Conservation (phyloP, 495 filamentous ascomycete species). For the Aspergillus coremiiformis region DNA sequence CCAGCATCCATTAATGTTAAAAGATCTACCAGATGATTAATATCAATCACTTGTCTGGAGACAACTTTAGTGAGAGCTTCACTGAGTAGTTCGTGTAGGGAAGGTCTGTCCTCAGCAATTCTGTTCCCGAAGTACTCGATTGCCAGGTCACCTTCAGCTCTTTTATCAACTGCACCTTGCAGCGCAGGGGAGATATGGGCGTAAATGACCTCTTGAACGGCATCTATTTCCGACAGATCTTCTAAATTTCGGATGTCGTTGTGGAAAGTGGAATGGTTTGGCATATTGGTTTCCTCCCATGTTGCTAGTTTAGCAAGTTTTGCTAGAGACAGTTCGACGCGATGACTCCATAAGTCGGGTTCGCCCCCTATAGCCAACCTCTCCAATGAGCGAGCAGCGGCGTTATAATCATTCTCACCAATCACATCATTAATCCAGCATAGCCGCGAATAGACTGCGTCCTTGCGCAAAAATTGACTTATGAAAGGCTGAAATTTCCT, state of each 20-base stretch:
- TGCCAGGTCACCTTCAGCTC: conserved; percentile 66
- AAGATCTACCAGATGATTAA: conserved; percentile 66
- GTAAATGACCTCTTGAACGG: conserved; percentile 69
- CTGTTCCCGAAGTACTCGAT: conserved; percentile 57
- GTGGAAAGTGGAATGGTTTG: conserved; percentile 18
- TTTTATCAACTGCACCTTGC: conserved; percentile 62
- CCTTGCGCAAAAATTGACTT: conserved; percentile 66
- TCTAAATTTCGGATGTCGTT: conserved; percentile 44
- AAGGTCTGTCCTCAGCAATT: conserved; percentile 51
- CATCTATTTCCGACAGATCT: conserved; percentile 54
- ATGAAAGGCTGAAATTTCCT: conserved; percentile 58
- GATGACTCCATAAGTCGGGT: conserved; percentile 76
- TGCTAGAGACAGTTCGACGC: conserved; percentile 79
- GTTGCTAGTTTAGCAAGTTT: conserved; percentile 71
- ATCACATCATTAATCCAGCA: conserved; percentile 90
- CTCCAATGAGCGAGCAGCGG: conserved; percentile 60
- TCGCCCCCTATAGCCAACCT: conserved; percentile 58
- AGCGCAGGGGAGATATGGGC: conserved; percentile 50
- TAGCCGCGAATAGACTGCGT: conserved; percentile 63
- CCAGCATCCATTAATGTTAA: conserved; percentile 61
- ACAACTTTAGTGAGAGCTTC: conserved; percentile 59
- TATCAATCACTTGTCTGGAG: conserved; percentile 56
- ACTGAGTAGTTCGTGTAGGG: conserved; percentile 56
- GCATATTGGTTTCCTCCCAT: conserved; percentile 25
- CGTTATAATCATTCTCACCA: conserved; percentile 60